Evolutionary conservation across 208 protist genomes (phyloP).

Genomic region (Leishmania gerbilli): DNA sequence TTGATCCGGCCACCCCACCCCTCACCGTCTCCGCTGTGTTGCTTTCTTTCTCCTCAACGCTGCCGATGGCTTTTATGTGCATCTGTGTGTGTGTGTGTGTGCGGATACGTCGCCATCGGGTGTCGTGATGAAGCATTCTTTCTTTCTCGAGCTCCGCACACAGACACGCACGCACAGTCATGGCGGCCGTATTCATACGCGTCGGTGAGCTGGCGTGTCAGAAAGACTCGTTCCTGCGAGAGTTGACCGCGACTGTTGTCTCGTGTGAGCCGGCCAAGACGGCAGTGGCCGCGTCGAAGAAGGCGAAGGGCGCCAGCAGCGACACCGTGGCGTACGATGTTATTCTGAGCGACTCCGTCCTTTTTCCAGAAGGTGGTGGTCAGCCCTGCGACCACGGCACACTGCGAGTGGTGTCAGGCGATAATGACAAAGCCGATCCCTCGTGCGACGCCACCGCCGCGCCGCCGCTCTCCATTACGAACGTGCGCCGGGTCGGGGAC

Average conservation of each 20-base stretch:
- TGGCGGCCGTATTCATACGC: constrained; percentile 30
- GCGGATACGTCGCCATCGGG: background rate
- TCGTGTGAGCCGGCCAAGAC: constrained; percentile 45
- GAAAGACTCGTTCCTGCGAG: constrained; percentile 62
- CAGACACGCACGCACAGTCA: background rate
- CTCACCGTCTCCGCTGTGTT: background rate
- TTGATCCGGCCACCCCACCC: background rate
- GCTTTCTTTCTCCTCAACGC: background rate
- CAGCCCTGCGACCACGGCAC: constrained; percentile 87
- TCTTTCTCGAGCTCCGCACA: background rate
- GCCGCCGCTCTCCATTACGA: constrained; percentile 24
- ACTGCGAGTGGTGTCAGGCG: constrained; percentile 20
- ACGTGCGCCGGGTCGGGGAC: constrained; percentile 61
- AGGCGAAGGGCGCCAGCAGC: constrained; percentile 25
- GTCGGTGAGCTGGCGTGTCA: constrained; percentile 84
- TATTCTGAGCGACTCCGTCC: constrained; percentile 72
- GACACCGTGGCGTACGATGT: constrained; percentile 50
- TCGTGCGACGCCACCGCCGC: background rate
- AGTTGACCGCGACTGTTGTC: constrained; percentile 62
- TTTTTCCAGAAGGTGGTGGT: constrained; percentile 91
- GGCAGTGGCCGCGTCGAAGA: constrained; percentile 16
- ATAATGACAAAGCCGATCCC: background rate
- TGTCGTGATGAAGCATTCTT: background rate
- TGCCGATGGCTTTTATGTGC: background rate
- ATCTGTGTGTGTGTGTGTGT: background rate